Evolutionary conservation across 768 basidiomycete genomes (phyloP).

Genomic region (Hygrocybe coccinea): DNA sequence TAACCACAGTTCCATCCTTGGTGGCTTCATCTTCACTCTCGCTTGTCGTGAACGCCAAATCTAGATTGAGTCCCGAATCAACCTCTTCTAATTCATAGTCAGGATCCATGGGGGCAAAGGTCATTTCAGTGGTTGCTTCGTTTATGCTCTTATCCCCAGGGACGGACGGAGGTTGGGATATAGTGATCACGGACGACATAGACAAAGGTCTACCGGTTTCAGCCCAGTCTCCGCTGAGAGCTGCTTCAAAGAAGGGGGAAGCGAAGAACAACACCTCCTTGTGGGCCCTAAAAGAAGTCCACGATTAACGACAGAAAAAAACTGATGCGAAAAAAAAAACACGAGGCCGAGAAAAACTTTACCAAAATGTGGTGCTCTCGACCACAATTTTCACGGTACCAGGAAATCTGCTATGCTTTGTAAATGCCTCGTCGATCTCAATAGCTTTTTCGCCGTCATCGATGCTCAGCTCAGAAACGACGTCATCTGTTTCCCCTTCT

Average conservation of each 20-base stretch:
- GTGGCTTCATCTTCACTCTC: slow-evolving; percentile 27
- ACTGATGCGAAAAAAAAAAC: background rate
- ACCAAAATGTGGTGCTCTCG: slow-evolving; percentile 88
- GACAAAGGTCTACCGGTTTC: slow-evolving; percentile 79
- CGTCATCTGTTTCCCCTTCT: slow-evolving; percentile 66
- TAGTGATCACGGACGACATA: slow-evolving; percentile 79
- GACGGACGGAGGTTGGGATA: slow-evolving; percentile 65
- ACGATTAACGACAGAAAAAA: background rate
- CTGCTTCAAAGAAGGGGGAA: slow-evolving; percentile 92
- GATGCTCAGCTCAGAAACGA: slow-evolving; percentile 62
- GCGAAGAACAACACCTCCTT: slow-evolving; percentile 89
- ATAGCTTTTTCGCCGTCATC: slow-evolving; percentile 66
- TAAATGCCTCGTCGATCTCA: slow-evolving; percentile 78
- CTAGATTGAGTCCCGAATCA: slow-evolving; percentile 39
- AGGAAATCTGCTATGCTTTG: slow-evolving; percentile 59
- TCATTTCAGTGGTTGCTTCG: slow-evolving; percentile 49
- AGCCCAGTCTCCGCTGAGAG: slow-evolving; percentile 87
- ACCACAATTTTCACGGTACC: slow-evolving; percentile 91
- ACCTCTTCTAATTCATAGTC: slow-evolving; percentile 45
- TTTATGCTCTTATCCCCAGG: slow-evolving; percentile 45
- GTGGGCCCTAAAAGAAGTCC: slow-evolving; percentile 59
- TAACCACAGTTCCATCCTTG: slow-evolving; percentile 13
- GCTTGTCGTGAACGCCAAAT: slow-evolving; percentile 22
- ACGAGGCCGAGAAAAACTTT: slow-evolving; percentile 23
- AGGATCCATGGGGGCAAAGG: slow-evolving; percentile 54